Evolutionary conservation across 1,284 basidiomycete genomes (phyloP).

Genomic region (Psilocybe mexicana): DNA sequence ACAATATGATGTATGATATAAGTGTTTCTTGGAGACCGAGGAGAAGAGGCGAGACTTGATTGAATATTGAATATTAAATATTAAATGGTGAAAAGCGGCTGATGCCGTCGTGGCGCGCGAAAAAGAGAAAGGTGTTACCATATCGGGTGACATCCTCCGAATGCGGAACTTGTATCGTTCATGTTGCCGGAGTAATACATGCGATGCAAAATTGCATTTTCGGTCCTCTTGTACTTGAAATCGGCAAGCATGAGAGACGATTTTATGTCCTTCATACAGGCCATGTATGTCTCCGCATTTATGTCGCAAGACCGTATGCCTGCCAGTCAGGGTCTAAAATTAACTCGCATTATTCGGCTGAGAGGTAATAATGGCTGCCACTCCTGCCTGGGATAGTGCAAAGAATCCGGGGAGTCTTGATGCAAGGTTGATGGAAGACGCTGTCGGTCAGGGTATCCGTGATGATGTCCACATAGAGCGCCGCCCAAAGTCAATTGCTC

Average conservation of each 20-base stretch:
- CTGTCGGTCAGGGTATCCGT: conserved; percentile 14
- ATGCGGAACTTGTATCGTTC: conserved; percentile 13
- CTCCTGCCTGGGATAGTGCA: conserved; percentile 3
- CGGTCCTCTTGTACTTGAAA: conserved; percentile 8
- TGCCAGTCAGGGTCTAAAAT: not conserved
- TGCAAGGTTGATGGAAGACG: conserved; percentile 13
- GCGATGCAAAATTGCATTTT: not conserved
- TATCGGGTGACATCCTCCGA: conserved; percentile 14
- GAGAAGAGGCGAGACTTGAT: not conserved
- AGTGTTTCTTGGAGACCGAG: not conserved
- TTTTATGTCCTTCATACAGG: not conserved
- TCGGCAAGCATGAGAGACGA: conserved; percentile 14
- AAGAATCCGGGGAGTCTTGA: conserved; percentile 2
- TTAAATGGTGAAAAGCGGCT: not conserved
- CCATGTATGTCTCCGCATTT: conserved; percentile 6
- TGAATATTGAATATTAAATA: not conserved
- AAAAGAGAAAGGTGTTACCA: conserved; percentile 4
- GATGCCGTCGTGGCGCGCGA: conserved; percentile 4
- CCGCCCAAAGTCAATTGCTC: conserved; percentile 3
- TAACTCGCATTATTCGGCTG: conserved; percentile 11
- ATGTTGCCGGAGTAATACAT: conserved; percentile 4
- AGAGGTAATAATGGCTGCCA: not conserved
- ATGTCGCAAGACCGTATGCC: not conserved
- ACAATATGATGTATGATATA: too few relatives aligned
- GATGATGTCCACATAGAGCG: conserved; percentile 14